A percentile compares a stretch with the other conserved stretches of the same genome.
phyloP scores from a whole-genome alignment of 2,329 filamentous ascomycete genomes.

The Fusarium nygamai region DNA sequence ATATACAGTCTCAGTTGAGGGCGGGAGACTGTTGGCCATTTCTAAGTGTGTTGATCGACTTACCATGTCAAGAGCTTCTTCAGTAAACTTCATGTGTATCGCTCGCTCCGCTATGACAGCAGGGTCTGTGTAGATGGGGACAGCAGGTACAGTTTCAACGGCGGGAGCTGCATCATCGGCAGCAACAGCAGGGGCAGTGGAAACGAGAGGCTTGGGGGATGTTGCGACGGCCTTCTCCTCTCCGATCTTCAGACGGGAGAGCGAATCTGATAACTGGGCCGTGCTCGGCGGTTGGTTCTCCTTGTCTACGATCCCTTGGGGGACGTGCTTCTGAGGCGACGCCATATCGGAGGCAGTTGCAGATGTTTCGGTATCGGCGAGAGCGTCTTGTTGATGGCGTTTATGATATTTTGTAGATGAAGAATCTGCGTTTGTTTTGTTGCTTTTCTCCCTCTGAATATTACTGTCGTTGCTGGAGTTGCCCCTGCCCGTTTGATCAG shows the following conservation, averaged over 20 bases:
- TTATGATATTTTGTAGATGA: background rate
- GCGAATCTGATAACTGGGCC: slow-evolving; percentile 3
- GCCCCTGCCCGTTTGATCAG: slow-evolving; percentile 26
- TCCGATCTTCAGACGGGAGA: slow-evolving; percentile 36
- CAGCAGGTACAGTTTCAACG: background rate
- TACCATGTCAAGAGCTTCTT: slow-evolving; percentile 88
- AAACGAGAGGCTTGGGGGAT: background rate
- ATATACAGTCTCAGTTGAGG: background rate
- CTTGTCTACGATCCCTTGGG: slow-evolving; percentile 34
- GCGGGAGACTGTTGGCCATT: background rate
- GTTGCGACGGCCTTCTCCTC: background rate
- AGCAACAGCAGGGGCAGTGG: background rate
- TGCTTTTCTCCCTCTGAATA: slow-evolving; percentile 1
- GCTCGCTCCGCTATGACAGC: slow-evolving; percentile 46
- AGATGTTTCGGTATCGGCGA: background rate
- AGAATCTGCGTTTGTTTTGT: background rate
- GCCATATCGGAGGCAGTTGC: slow-evolving; percentile 33
- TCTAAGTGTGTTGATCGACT: slow-evolving; percentile 35
- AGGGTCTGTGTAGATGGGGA: slow-evolving; percentile 40
- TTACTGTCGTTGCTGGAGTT: slow-evolving; percentile 13
- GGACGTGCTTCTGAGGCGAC: background rate
- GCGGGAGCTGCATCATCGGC: background rate
- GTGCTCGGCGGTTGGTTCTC: slow-evolving; percentile 44
- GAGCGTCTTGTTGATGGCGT: background rate
- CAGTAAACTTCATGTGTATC: slow-evolving; percentile 72